Conservation (phyloP, 2,329 filamentous ascomycete genomes). For the Curvularia sp. region DNA sequence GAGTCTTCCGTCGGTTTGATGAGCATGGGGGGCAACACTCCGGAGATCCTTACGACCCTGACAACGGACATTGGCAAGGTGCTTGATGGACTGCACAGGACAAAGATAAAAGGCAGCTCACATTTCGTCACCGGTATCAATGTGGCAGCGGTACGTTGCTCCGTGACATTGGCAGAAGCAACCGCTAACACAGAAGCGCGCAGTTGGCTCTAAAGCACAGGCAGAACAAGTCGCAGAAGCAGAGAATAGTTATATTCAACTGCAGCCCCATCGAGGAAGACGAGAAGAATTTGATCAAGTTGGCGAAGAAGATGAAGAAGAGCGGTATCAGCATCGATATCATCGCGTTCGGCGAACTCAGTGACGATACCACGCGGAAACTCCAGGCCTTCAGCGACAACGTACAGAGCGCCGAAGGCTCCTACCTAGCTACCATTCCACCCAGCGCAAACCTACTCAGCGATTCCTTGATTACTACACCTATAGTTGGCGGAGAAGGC, state of each 20-base stretch:
- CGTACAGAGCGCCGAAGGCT: conserved; percentile 88
- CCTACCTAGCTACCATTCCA: conserved; percentile 86
- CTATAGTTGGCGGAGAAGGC: conserved; percentile 86
- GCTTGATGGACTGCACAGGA: conserved; percentile 80
- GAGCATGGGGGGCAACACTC: conserved; percentile 98
- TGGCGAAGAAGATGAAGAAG: conserved; percentile 99
- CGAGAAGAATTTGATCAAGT: conserved; percentile 84
- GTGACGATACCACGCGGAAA: conserved; percentile 87
- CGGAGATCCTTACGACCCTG: conserved; percentile 94
- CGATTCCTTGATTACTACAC: conserved; percentile 86
- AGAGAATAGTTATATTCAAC: conserved; percentile 95
- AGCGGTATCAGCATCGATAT: conserved; percentile 93
- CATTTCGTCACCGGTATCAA: conserved; percentile 94
- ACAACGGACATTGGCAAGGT: conserved; percentile 97
- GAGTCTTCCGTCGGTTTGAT: conserved; percentile 97
- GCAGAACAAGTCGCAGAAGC: conserved; percentile 95
- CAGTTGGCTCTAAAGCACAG: conserved; percentile 96
- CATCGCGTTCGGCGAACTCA: conserved; percentile 90
- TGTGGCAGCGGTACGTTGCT: conserved; percentile 79
- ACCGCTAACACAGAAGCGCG: conserved; percentile 53
- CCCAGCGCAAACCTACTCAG: conserved; percentile 91
- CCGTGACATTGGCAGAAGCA: conserved; percentile 72
- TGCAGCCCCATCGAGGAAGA: conserved; percentile 92
- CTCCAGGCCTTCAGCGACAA: conserved; percentile 91
- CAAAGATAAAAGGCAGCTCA: conserved; percentile 85